Evolutionary conservation across 2,329 filamentous ascomycete species (phyloP).

Genomic region (Talaromyces sp.): DNA sequence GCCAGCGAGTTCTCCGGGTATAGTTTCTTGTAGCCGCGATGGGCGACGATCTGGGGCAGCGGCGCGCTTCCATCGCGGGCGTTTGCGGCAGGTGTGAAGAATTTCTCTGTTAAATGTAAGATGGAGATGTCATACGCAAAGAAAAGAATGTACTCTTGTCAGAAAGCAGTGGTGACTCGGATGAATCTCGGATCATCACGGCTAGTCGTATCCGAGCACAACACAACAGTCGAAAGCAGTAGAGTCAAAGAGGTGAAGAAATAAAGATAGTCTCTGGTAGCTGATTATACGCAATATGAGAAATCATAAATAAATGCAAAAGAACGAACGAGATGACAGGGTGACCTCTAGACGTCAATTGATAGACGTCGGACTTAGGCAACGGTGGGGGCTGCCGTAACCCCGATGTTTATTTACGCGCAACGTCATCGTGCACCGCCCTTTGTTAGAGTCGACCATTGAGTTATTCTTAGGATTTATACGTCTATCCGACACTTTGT

Average conservation of each 20-base stretch:
- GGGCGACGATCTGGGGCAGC: conserved; percentile 35
- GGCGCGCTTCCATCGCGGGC: conserved; percentile 8
- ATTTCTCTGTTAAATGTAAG: background rate
- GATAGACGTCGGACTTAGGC: no score
- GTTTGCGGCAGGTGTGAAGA: conserved; percentile 4
- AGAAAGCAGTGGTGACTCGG: background rate
- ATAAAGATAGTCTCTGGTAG: background rate
- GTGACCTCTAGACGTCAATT: no score
- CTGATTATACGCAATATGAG: background rate
- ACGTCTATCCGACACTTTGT: no score
- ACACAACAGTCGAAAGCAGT: background rate
- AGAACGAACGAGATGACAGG: background rate
- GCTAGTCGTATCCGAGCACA: background rate
- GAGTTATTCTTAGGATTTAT: no score
- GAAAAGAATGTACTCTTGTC: background rate
- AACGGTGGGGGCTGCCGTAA: no score
- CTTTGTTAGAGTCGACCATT: no score
- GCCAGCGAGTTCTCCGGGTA: conserved; percentile 83
- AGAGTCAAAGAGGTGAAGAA: background rate
- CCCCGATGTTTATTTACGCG: no score
- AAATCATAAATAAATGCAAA: background rate
- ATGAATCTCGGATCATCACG: background rate
- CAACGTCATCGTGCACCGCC: no score
- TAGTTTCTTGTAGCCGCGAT: conserved; percentile 55
- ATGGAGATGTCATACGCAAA: no score